Conservation (phyloP, 2,329 filamentous ascomycete genomes). For the Nannizziopsis arthrosporioides region DNA sequence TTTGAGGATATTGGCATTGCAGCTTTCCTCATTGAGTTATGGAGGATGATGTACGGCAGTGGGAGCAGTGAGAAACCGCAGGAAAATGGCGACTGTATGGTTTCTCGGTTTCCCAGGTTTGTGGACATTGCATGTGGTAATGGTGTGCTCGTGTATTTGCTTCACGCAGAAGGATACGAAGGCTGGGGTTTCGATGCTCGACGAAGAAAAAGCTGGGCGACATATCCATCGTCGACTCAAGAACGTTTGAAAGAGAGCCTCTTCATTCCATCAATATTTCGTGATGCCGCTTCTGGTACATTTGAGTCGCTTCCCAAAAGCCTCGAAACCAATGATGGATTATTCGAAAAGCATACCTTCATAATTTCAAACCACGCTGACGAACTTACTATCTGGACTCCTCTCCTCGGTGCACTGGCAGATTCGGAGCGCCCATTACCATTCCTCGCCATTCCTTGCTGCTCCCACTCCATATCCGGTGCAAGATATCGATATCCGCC, state of each 20-base stretch:
- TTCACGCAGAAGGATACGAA: constrained; percentile 65
- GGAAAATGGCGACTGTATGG: constrained; percentile 16
- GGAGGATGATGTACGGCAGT: constrained; percentile 64
- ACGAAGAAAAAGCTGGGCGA: constrained; percentile 70
- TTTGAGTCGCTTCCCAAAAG: constrained; percentile 15
- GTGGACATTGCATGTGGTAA: constrained; percentile 96
- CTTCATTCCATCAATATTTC: constrained; percentile 46
- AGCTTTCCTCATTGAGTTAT: constrained; percentile 84
- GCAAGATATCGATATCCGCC: constrained; percentile 50
- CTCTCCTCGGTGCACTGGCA: constrained; percentile 61
- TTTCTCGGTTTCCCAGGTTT: constrained; percentile 62
- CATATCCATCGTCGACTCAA: constrained; percentile 47
- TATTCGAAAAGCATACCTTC: constrained; percentile 65
- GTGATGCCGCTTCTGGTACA: constrained; percentile 16
- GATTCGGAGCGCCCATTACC: constrained; percentile 50
- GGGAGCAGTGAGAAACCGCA: constrained; percentile 3
- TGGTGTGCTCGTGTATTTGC: constrained; percentile 73
- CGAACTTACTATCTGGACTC: constrained; percentile 92
- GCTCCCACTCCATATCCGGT: constrained; percentile 76
- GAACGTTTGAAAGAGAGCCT: constrained; percentile 47
- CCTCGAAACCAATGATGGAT: constrained; percentile 38
- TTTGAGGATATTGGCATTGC: constrained; percentile 90
- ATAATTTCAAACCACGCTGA: constrained; percentile 96
- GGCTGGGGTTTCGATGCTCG: constrained; percentile 91
- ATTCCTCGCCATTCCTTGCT: constrained; percentile 91